Conservation (phyloP, 345 rosid species). For the Eucalyptus pumila region DNA sequence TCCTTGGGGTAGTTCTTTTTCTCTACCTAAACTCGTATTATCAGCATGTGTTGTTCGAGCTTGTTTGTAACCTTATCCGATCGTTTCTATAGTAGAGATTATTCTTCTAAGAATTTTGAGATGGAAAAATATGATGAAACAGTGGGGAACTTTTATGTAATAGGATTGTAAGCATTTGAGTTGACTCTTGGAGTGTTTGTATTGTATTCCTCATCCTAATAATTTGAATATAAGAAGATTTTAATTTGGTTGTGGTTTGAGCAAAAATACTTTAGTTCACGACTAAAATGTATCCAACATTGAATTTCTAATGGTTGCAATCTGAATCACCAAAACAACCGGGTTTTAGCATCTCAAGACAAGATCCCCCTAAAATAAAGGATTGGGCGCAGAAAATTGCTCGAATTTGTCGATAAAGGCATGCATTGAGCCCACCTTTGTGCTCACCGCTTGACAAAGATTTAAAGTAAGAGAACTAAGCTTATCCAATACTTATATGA, state of each 20-base stretch:
- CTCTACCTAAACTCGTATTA: not conserved
- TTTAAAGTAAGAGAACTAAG: not conserved
- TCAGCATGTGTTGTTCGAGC: not conserved
- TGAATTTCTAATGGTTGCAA: constrained; percentile 9
- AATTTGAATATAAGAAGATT: not conserved
- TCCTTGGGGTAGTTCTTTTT: not conserved
- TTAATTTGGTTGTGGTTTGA: not conserved
- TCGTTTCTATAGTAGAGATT: not conserved
- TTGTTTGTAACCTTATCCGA: not conserved
- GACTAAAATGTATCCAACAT: not conserved
- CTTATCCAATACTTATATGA: not conserved
- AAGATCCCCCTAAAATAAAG: not conserved
- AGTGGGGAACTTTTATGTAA: not conserved
- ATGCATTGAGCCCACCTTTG: not conserved
- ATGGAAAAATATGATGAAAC: not conserved
- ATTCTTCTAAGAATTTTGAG: too few species aligned
- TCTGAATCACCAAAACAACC: constrained; percentile 43
- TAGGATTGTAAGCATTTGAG: not conserved
- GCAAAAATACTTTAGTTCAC: too few species aligned
- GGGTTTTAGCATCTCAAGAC: constrained; percentile 27
- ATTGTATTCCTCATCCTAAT: not conserved
- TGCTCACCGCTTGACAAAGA: not conserved
- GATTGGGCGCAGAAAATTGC: not conserved
- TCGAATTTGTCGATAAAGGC: not conserved
- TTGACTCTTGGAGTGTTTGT: not conserved